phyloP scores from a whole-genome alignment of 306 rosid genomes.

The Casuarina cunninghamiana region DNA sequence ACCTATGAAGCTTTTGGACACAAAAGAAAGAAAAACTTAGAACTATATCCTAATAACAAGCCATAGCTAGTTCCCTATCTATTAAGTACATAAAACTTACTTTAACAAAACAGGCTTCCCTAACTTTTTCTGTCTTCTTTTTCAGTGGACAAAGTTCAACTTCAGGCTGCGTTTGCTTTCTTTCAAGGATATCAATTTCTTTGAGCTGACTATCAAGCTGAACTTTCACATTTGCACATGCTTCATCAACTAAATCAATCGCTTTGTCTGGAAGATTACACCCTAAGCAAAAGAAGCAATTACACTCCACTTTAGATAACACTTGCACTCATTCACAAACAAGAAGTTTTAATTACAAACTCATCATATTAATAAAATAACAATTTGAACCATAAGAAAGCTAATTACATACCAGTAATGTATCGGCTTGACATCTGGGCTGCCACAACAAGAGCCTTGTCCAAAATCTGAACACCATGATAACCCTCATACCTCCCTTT shows the following conservation, averaged over 20 bases:
- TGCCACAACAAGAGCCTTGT: constrained; percentile 77
- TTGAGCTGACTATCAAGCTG: constrained; percentile 97
- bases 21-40: too few relatives aligned
- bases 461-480: constrained; percentile 86
- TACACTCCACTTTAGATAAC: neutral
- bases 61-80: neutral
- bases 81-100: constrained; percentile 32
- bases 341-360: neutral
- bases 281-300: constrained; percentile 39
- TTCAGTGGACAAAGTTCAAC: constrained; percentile 82
- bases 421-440: constrained; percentile 89
- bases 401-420: constrained; percentile 58
- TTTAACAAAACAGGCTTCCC: constrained; percentile 87
- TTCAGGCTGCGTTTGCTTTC: constrained; percentile 79
- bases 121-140: constrained; percentile 85
- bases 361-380: neutral
- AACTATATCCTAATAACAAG: neutral
- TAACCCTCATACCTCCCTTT: constrained; percentile 89
- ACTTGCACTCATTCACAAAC: neutral
- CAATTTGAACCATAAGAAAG: neutral
- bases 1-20: too few relatives aligned
- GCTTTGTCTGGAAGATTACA: constrained; percentile 97
- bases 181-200: constrained; percentile 85
- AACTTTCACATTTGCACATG: constrained; percentile 93
- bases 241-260: constrained; percentile 86